Evolutionary conservation across 2,329 filamentous ascomycete species (phyloP).

Genomic region (Monilinia aucupariae): DNA sequence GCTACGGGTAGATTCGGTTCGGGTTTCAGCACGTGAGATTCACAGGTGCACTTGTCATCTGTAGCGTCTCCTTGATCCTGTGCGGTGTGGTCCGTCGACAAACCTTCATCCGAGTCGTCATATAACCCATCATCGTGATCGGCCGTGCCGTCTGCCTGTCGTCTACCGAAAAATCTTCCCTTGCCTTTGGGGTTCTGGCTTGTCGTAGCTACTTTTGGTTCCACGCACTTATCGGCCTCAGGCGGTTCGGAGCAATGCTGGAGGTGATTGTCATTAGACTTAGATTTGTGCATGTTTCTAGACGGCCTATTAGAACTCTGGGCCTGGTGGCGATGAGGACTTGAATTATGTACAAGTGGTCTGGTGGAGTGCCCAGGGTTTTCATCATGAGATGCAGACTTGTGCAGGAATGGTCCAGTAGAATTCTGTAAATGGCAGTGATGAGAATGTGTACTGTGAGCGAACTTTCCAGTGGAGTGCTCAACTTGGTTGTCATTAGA

Average conservation of each 20-base stretch:
- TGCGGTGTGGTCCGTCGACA: neutral
- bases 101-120: neutral
- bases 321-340: neutral
- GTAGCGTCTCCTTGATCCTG: slow-evolving; percentile 16
- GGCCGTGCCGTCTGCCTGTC: slow-evolving; percentile 5
- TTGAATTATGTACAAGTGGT: neutral
- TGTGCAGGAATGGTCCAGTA: neutral
- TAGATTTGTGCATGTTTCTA: neutral
- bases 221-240: neutral
- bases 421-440: neutral
- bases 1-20: neutral
- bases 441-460: neutral
- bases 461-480: neutral
- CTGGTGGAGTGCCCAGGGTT: neutral
- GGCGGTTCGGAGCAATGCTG: neutral
- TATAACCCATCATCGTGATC: slow-evolving; percentile 1
- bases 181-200: neutral
- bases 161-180: neutral
- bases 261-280: neutral
- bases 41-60: slow-evolving; percentile 11
- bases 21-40: neutral
- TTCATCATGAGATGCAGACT: neutral
- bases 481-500: neutral
- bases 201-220: neutral
- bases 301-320: neutral